Evolutionary conservation across 148 eudicot genomes (phyloP), one percentile per base, ranked within the genome.

Genomic region (Camellia japonica): DNA sequence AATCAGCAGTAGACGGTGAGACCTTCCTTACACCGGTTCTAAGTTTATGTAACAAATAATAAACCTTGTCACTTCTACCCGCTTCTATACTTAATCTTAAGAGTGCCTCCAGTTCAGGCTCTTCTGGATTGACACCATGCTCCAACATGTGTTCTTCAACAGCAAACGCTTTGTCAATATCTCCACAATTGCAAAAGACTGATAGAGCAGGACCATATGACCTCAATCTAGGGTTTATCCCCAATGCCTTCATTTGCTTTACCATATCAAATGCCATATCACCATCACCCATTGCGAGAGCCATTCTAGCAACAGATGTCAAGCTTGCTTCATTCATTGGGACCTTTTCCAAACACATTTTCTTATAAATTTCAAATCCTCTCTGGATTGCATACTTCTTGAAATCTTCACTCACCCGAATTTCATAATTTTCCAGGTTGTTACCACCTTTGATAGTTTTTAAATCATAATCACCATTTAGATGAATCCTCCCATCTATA

Each of bases 231-330:
- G 98, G 97, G 83, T 80, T 91, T 83, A 94, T 88, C 54, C 93
- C 95, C 75, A 84, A 71, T 68, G 70, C 89, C 68, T 89, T 88
- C 95, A 94, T 94, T 79, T 92, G 85, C 82, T 92, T 92, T 59
- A 94, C 91, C 83, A 85, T 86, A 61, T 92, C 90, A 83, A 94
- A 92, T 49, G 97, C 98, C 93, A 87, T 92, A 73, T 94, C 93
- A 67, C 98, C 98, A 59, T 92, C 83, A 43, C 92, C 93, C 90
- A 88, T 83, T 15, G 93, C 89, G 87, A 92, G 90, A 47, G 93
- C 91, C 95, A 94, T 90, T 85, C 98, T 88, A 77, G 98, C 97
- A 79, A 91, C 87, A 68, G 97, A 91, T 60, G 98, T 94, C 81
- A 94, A 80, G 61, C 91, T 87, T 49, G 98, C 95, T 88, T 94